Evolutionary conservation across 2,329 filamentous ascomycete genomes (phyloP).

Genomic region (Allantophomopsis lycopodina): DNA sequence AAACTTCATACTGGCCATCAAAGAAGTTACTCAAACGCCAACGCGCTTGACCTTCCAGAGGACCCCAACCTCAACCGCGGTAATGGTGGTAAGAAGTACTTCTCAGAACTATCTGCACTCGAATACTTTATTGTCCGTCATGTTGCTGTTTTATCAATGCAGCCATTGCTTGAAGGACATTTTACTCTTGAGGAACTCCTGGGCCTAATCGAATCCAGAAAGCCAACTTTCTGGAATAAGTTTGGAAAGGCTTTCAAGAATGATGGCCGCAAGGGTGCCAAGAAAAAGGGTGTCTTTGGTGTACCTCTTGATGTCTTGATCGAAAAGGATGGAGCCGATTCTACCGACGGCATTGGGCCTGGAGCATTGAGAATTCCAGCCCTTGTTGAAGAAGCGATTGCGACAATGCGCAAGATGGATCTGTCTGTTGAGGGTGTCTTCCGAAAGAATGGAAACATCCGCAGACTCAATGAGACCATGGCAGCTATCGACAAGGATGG

Average conservation of each 20-base stretch:
- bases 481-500: slow-evolving; percentile 79
- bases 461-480: slow-evolving; percentile 74
- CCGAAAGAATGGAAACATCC: slow-evolving; percentile 98
- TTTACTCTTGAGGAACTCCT: slow-evolving; percentile 92
- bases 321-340: slow-evolving; percentile 89
- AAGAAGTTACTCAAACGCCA: slow-evolving; percentile 46
- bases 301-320: slow-evolving; percentile 79
- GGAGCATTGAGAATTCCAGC: slow-evolving; percentile 82
- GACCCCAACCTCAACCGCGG: slow-evolving; percentile 28
- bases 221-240: slow-evolving; percentile 95
- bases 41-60: slow-evolving; percentile 37
- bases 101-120: slow-evolving; percentile 86
- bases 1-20: slow-evolving; percentile 57
- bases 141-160: slow-evolving; percentile 87
- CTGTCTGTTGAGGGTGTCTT: slow-evolving; percentile 98
- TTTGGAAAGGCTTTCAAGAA: slow-evolving; percentile 94
- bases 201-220: slow-evolving; percentile 82
- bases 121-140: slow-evolving; percentile 98
- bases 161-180: slow-evolving; percentile 76
- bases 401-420: slow-evolving; percentile 96
- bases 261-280: slow-evolving; percentile 60
- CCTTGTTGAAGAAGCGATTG: slow-evolving; percentile 88
- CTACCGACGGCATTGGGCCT: slow-evolving; percentile 91
- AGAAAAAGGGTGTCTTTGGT: slow-evolving; percentile 91
- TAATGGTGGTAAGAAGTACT: slow-evolving; percentile 58